Conservation (phyloP, 345 rosid species). For the Euphorbia tirucalli region DNA sequence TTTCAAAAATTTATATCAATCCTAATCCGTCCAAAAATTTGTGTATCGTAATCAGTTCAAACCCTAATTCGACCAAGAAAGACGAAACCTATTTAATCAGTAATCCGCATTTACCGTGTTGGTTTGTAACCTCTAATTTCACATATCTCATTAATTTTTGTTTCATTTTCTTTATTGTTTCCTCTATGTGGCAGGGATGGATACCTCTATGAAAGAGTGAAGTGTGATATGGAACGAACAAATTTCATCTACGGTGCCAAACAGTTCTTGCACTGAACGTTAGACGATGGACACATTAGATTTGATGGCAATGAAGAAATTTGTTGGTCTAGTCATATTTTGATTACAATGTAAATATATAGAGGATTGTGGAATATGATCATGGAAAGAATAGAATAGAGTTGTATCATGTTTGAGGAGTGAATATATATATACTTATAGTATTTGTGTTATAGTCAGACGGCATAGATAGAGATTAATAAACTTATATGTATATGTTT, state of each 20-base stretch:
- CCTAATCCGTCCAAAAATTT: no score
- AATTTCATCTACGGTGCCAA: no score
- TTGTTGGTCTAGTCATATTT: not conserved
- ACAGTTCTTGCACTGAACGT: no score
- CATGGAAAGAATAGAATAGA: not conserved
- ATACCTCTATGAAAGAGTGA: slow-evolving; percentile 53
- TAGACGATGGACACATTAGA: no score
- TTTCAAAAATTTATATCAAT: no score
- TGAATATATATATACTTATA: not conserved
- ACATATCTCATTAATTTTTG: not conserved
- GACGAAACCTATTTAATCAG: no score
- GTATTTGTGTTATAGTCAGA: not conserved
- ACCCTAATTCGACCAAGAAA: no score
- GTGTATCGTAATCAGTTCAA: no score
- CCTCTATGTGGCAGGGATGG: slow-evolving; percentile 63
- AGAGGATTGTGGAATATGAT: not conserved
- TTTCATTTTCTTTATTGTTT: not conserved
- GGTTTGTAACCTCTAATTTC: not conserved
- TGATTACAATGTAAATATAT: slow-evolving; percentile 6
- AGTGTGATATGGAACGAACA: no score
- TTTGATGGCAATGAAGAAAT: not conserved
- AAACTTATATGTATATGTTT: no score
- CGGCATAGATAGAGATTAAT: not conserved
- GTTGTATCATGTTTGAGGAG: not conserved
- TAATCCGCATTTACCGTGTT: no score